Evolutionary conservation across 306 rosid species (phyloP).

Genomic region (Cucumis cinereus): DNA sequence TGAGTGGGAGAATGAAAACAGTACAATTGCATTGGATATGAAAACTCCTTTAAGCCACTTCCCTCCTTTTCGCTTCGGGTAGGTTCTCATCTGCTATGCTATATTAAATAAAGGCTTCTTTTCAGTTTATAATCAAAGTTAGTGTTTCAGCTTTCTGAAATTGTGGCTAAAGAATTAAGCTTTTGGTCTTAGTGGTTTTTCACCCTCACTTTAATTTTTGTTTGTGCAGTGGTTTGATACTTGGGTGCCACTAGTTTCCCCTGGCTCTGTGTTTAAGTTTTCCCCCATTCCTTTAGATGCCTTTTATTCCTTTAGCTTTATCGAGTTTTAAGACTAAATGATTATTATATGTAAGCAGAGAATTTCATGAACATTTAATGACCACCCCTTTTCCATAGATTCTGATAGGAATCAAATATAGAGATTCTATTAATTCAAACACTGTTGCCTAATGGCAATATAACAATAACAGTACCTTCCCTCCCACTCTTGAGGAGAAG

Average conservation of each 20-base stretch:
- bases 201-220: not conserved
- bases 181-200: not conserved
- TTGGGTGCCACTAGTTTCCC: not conserved
- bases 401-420: too few species aligned
- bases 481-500: too few species aligned
- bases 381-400: not conserved
- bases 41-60: constrained; percentile 94
- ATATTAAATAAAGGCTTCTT: not conserved
- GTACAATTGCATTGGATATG: constrained; percentile 78
- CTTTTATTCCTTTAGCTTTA: not conserved
- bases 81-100: constrained; percentile 19
- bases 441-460: too few species aligned
- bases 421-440: too few species aligned
- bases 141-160: not conserved
- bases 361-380: not conserved
- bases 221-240: not conserved
- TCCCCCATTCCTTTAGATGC: not conserved
- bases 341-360: not conserved
- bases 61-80: constrained; percentile 99
- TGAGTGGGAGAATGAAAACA: constrained; percentile 71
- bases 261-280: not conserved
- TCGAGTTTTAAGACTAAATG: not conserved
- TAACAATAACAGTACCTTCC: too few species aligned
- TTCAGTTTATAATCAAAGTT: not conserved
- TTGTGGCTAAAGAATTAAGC: not conserved